Base-by-base conservation (phyloP, 2,329 filamentous ascomycete species). In the Sporothrix inflata region DNA sequence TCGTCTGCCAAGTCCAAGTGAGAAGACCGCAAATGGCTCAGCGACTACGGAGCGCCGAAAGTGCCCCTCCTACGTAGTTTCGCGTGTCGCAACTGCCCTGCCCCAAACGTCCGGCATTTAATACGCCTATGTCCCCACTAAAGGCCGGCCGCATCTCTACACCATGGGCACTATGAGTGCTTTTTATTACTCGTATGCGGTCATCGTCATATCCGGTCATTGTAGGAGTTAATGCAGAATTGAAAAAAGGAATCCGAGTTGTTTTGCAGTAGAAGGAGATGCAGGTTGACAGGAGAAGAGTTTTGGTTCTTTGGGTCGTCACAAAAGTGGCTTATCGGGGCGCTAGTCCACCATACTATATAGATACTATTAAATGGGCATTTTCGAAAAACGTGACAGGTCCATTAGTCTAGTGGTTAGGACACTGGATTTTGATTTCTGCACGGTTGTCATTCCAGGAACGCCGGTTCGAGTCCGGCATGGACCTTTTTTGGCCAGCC, bases 391-490 rank as follows among this genome's bases (percentile, higher is more conserved):
- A 67, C 45, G 63, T 67, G 63, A 38, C 45, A 49, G 63, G 45
- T 67, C 63, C 63, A 67, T 67, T 67, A 66, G 61, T 66, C 61
- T 67, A 67, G 63, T 49, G 63, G 63, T 67, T 66, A 66, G 61
- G 61, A 66, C 61, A 66, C 61, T 66, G 61, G 63, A 67, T 51
- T 67, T 67, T 49, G 45, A 67, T 51, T 34, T 38, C 63, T 67
- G 7, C 19, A 47, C 34, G n/a, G 60, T 42, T 63, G 42, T 67
- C 63, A 34, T 51, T 67, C 65, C 65, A 67, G 65, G 65, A 67
- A 51, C 42, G 45, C 45, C 65, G 45, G 65, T 67, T 67, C 65
- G 65, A 67, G 45, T 67, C 65, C 65, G 63, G 65, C 65, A 67
- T 67, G 65, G 65, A 67, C 65, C 65, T 67, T 67, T n/a, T 34